Evolutionary conservation across 805 yeast genomes (phyloP), one percentile per base, ranked within the genome.

Genomic region (Saccharomyces kudriavzevii): DNA sequence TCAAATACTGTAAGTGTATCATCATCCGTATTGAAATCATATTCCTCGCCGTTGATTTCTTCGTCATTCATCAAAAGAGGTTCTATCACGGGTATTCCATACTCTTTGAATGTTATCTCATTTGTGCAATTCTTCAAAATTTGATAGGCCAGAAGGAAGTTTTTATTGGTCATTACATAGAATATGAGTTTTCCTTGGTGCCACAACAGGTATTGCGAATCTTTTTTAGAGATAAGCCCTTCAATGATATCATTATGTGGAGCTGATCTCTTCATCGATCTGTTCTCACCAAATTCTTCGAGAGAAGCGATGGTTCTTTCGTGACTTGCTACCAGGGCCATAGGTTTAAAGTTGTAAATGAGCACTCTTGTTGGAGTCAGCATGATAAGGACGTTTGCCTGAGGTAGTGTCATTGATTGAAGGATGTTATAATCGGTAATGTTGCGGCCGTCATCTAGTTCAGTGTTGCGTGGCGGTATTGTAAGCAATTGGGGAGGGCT

Each of bases 1-100:
- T 67, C 68, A 54, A 62, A 65, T 4, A 68, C 70, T 1, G 69
- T 64, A n/a, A 70, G 55, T 1, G 63, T 56, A 47, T 69, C 69
- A 50, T 65, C 69, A 52, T 70, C 72, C 10, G 22, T 35, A 29
- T 56, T 59, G 13, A 53, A 48, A 27, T 62, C 55, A 25, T 58
- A 59, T 45, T 58, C 62, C 30, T 53, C 50, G 11, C 61, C 62
- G 20, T 61, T 58, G 6, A 59, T 60, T 11, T 54, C 22, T 24
- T 59, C 59, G 2, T 54, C 56, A 9, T 52, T 49, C n/a, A 55
- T 49, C 4, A 51, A 50, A 5, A 52, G 43, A 3, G 54, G 40
- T 53, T 61, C 58, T 11, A 60, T 43, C 6, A 60, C 57, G 1
- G 70, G 67, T 10, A 68, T 55, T 11, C 73, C 72, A 55, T 62